Conservation (phyloP, 805 yeast species). For the Cyberlindnera petersonii region DNA sequence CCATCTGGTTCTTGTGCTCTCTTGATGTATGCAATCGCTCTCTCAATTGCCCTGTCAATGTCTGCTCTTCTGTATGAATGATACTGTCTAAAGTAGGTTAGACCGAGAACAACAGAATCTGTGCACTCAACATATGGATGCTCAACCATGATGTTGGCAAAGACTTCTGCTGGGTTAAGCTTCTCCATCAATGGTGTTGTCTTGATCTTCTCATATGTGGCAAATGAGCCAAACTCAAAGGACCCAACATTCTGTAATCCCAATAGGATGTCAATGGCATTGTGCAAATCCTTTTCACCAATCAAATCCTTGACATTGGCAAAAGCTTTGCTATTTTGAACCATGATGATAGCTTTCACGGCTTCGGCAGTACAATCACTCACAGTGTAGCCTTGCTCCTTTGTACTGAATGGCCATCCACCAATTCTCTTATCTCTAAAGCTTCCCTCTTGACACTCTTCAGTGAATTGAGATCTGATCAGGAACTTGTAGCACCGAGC, state of each 20-base stretch:
- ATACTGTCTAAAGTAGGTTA: constrained; percentile 68
- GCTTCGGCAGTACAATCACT: constrained; percentile 98
- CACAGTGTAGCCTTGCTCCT: constrained; percentile 93
- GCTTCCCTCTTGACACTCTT: constrained; percentile 71
- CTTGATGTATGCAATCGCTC: constrained; percentile 71
- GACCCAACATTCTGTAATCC: constrained; percentile 72
- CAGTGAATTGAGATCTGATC: constrained; percentile 78
- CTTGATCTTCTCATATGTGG: constrained; percentile 84
- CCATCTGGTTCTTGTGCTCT: constrained; percentile 75
- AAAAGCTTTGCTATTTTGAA: constrained; percentile 58
- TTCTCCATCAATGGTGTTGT: constrained; percentile 73
- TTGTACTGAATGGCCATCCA: constrained; percentile 95
- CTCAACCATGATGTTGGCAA: constrained; percentile 97
- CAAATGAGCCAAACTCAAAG: constrained; percentile 86
- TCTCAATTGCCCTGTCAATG: constrained; percentile 62
- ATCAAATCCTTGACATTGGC: constrained; percentile 48
- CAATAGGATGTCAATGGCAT: constrained; percentile 74
- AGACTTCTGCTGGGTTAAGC: constrained; percentile 95
- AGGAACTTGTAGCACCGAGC: constrained; percentile 67
- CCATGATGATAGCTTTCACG: constrained; percentile 90
- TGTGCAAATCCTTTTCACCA: constrained; percentile 47
- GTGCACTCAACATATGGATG: constrained; percentile 98
- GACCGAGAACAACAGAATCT: constrained; percentile 88
- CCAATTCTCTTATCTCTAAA: constrained; percentile 83
- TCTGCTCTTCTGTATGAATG: constrained; percentile 64